Conservation (phyloP, 2,329 filamentous ascomycete species). For the Periconia macrospinosa region DNA sequence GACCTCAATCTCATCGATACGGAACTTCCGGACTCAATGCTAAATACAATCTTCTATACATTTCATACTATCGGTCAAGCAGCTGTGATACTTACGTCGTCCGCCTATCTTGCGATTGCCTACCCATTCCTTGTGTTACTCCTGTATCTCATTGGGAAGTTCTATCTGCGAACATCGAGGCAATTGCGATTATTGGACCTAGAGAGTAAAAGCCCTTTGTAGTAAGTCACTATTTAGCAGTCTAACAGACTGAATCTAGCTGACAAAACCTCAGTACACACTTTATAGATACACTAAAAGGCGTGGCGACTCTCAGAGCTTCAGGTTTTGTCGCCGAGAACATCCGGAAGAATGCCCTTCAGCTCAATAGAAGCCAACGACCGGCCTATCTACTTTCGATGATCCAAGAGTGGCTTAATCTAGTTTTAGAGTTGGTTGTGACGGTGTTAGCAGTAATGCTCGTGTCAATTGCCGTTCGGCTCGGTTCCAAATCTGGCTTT, state of each 20-base stretch:
- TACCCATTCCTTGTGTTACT: constrained; percentile 37
- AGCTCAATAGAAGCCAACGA: constrained; percentile 41
- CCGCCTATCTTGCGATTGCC: constrained; percentile 31
- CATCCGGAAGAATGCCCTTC: constrained; percentile 18
- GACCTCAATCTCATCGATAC: constrained; percentile 47
- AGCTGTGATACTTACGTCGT: constrained; percentile 18
- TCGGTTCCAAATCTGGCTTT: constrained; percentile 18
- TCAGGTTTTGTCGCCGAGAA: constrained; percentile 30
- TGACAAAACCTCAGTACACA: constrained; percentile 38
- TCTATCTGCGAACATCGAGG: constrained; percentile 49
- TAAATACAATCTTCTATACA: constrained; percentile 3
- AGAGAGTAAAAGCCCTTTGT: constrained; percentile 51
- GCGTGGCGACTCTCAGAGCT: constrained; percentile 51
- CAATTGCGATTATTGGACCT: constrained; percentile 55
- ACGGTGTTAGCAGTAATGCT: constrained; percentile 35
- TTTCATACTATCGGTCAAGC: constrained; percentile 7
- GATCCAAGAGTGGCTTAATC: constrained; percentile 45
- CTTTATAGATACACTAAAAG: constrained; percentile 52
- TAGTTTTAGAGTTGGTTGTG: constrained; percentile 39
- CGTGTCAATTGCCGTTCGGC: constrained; percentile 24
- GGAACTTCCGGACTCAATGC: constrained; percentile 31
- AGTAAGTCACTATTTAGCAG: constrained; percentile 13
- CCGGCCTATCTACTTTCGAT: constrained; percentile 46
- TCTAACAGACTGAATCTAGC: not conserved
- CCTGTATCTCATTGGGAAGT: constrained; percentile 43